Conservation (phyloP, 345 rosid genomes). For the Hypericum perforatum region DNA sequence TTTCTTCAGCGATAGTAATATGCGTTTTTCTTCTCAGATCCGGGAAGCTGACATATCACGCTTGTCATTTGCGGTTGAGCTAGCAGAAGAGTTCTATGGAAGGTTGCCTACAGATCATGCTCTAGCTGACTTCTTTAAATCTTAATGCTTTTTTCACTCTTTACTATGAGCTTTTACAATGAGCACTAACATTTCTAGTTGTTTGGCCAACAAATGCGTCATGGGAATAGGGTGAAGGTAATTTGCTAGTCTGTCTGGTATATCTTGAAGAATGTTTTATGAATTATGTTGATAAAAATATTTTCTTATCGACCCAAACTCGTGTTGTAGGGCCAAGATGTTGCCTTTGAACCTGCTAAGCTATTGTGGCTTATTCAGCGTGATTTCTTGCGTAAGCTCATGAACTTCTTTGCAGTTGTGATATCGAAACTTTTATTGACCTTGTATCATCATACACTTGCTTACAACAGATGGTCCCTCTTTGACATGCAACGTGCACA, state of each 20-base stretch:
- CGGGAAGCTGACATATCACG: conserved; percentile 99
- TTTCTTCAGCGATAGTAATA: conserved; percentile 6
- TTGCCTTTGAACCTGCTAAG: conserved; percentile 95
- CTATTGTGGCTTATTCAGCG: conserved; percentile 99
- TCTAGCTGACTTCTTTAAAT: not conserved
- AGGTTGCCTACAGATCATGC: conserved; percentile 38
- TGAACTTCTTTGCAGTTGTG: not conserved
- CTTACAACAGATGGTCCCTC: too few species aligned
- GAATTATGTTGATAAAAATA: conserved; percentile 7
- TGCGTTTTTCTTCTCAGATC: conserved; percentile 37
- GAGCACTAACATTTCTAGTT: conserved; percentile 33
- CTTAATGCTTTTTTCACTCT: too few species aligned
- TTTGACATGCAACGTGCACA: too few species aligned
- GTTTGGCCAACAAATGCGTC: conserved; percentile 27
- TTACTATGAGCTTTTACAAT: conserved; percentile 1
- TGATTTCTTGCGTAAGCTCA: conserved; percentile 85
- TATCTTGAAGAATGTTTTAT: conserved; percentile 9
- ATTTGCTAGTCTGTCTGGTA: conserved; percentile 16
- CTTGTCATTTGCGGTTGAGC: conserved; percentile 96
- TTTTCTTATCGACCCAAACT: not conserved
- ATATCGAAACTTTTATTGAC: too few species aligned
- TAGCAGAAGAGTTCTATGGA: conserved; percentile 99
- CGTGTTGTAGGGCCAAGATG: conserved; percentile 74
- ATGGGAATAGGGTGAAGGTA: conserved; percentile 85
- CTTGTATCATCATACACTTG: too few species aligned